phyloP scores from a whole-genome alignment of 495 filamentous ascomycete species.

The Tuber brumale region DNA sequence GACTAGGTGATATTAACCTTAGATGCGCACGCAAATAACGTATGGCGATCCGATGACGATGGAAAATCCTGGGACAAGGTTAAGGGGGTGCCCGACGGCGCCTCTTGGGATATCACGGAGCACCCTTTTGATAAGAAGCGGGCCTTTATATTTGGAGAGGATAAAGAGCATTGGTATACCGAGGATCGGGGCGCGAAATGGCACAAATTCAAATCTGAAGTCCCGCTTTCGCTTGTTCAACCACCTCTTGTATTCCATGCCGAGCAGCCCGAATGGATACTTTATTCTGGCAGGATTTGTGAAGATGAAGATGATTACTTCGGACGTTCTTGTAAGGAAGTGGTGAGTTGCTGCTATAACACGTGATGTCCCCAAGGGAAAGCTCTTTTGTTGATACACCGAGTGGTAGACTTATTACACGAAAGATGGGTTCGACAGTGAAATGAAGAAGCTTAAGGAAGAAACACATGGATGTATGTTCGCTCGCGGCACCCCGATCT shows the following conservation, averaged over 20 bases:
- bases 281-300: conserved; percentile 72
- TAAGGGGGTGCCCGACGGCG: conserved; percentile 56
- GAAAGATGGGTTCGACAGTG: conserved; percentile 66
- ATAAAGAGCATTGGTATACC: conserved; percentile 70
- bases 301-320: conserved; percentile 49
- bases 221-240: conserved; percentile 46
- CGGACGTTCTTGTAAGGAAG: conserved; percentile 46
- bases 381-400: conserved; percentile 23
- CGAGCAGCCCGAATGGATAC: conserved; percentile 67
- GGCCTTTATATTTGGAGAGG: conserved; percentile 66
- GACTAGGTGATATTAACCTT: conserved; percentile 34
- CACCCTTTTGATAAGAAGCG: conserved; percentile 71
- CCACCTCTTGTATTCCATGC: conserved; percentile 69
- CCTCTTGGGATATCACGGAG: conserved; percentile 55
- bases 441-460: conserved; percentile 55
- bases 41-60: conserved; percentile 69
- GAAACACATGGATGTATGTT: conserved; percentile 69
- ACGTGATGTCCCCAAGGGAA: background rate
- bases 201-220: conserved; percentile 59
- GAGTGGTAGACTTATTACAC: conserved; percentile 61
- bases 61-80: conserved; percentile 66
- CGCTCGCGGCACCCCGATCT: conserved; percentile 67
- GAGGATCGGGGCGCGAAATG: conserved; percentile 72
- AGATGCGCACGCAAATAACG: conserved; percentile 42
- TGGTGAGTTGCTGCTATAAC: conserved; percentile 23